Conservation (phyloP, 805 yeast genomes). For the Suhomyces sp. region DNA sequence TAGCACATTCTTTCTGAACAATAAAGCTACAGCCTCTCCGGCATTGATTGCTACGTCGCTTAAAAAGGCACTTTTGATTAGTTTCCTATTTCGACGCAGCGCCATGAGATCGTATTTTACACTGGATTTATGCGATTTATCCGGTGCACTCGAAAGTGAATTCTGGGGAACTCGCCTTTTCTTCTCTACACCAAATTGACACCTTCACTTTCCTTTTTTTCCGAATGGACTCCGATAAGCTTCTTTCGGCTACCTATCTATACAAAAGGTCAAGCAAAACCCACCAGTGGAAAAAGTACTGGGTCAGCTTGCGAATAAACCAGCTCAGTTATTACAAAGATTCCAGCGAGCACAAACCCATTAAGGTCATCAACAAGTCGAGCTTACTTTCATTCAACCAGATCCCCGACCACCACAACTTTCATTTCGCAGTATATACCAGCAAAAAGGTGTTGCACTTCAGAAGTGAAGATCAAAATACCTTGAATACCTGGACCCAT, state of each 20-base stretch:
- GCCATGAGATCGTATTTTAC: background rate
- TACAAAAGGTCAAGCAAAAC: conserved; percentile 30
- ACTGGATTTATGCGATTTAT: background rate
- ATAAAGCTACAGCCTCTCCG: background rate
- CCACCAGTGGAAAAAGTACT: conserved; percentile 36
- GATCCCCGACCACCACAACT: conserved; percentile 13
- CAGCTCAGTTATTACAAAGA: conserved; percentile 41
- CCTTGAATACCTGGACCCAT: conserved; percentile 16
- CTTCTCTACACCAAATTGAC: background rate
- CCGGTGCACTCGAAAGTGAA: too few relatives aligned
- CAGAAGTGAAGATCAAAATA: conserved; percentile 9
- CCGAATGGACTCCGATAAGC: conserved; percentile 13
- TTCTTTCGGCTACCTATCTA: conserved; percentile 26
- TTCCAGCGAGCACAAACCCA: conserved; percentile 35
- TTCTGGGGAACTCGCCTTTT: background rate
- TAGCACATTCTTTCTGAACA: background rate
- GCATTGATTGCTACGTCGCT: background rate
- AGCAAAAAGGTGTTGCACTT: conserved; percentile 21
- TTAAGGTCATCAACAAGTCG: conserved; percentile 26
- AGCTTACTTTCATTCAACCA: conserved; percentile 17
- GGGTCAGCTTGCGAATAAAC: conserved; percentile 39
- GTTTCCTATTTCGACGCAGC: background rate
- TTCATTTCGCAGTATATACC: conserved; percentile 24
- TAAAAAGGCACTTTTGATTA: background rate
- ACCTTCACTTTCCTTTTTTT: background rate